Conservation (phyloP, 352 stramenopile genomes). For the Phytophthora sansomeana region DNA sequence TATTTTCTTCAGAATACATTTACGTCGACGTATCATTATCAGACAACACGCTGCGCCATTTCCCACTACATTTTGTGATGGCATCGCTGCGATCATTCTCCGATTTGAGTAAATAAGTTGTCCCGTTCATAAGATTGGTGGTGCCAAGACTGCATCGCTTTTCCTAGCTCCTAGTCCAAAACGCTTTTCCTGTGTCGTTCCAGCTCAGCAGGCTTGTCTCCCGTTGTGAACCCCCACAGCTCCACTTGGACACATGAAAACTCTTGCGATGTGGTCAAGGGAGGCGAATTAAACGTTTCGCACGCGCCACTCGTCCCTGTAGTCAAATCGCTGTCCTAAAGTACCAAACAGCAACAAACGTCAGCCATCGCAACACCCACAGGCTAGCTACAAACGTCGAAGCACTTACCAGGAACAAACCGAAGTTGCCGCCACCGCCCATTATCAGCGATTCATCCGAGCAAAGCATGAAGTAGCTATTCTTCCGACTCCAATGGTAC, state of each 20-base stretch:
- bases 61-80: constrained; percentile 21
- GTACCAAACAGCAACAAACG: constrained; percentile 8
- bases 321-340: constrained; percentile 86
- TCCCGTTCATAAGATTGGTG: constrained; percentile 18
- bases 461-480: constrained; percentile 93
- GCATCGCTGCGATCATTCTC: constrained; percentile 16
- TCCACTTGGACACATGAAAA: constrained; percentile 87
- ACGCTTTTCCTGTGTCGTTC: constrained; percentile 70
- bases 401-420: constrained; percentile 82
- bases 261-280: constrained; percentile 78
- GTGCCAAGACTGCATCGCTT: no score
- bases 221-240: constrained; percentile 85
- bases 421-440: constrained; percentile 91
- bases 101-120: constrained; percentile 46
- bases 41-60: constrained; percentile 5
- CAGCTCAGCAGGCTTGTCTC: constrained; percentile 52
- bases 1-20: constrained; percentile 25
- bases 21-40: no score
- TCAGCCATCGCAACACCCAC: constrained; percentile 4
- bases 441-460: constrained; percentile 92
- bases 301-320: constrained; percentile 85
- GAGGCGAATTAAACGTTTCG: constrained; percentile 88
- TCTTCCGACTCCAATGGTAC: constrained; percentile 89
- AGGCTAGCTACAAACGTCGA: neutral
- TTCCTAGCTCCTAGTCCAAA: constrained; percentile 60